Evolutionary conservation across 352 stramenopile species (phyloP), one percentile per base, ranked within the genome.

Genomic region (Globisporangium iwayamae): DNA sequence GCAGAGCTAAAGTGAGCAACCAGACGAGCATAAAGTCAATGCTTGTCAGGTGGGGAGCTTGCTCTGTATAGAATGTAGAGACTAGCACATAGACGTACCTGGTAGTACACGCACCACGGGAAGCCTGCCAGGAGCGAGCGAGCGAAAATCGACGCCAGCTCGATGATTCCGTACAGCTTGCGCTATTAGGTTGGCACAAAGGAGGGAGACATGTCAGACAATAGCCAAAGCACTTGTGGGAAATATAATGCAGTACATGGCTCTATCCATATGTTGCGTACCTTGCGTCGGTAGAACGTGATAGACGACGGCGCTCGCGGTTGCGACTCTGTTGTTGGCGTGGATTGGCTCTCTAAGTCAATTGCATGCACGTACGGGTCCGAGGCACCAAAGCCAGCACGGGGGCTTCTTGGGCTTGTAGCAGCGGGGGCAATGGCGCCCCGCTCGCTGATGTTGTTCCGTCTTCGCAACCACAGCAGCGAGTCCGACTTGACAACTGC

Each of bases 81-180:
- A 2, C 36, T 10, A 52, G 22, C 28, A 64, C 28, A 13, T 2
- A 30, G 18, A 25, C 63, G 3, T 48, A 78, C 71, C 59, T 87
- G 79, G 62, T 94, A 94, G 48, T 87, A 91, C n/a, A 63, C 81
- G 67, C 76, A 92, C 85, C 85, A 94, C 14, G 85, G 85, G 25
- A 91, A 65, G 5, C 74, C 77, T 0, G 85, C 81, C 8, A 87
- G 60, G 28, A 85, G 62, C 8, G 81, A 87, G 8, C 81, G 79
- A 32, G 87, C 11, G 36, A 94, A 83, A 50, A 94, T 86, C 3
- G 85, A 91, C 14, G 65, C 62, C 66, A 90, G 76, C 57, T 94
- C 85, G 46, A 94, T 87, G 55, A 91, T 77, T 10, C 78, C 83
- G 52, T 90, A 92, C 2, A 94, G 59, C 39, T 92, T 92, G 6